Evolutionary conservation across 2,329 filamentous ascomycete species (phyloP), one percentile per base, ranked within the genome.

Genomic region (Nigrograna mackinnonii): DNA sequence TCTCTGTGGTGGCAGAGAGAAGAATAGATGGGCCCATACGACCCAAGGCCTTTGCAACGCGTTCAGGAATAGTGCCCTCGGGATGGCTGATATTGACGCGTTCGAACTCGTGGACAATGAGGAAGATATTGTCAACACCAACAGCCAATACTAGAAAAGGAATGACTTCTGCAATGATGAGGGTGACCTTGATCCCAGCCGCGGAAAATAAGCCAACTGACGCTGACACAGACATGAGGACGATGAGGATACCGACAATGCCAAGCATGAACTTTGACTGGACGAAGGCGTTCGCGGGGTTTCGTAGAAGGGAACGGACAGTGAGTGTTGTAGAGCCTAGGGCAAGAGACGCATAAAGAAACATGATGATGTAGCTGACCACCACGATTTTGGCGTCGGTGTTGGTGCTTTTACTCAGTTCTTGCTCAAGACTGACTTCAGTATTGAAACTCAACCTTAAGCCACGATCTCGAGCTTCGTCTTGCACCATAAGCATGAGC

Each of bases 321-420:
- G 86, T 89, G 43, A 95, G 76, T 5, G 87, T 91, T 0, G 89
- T 94, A 1, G 91, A 96, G 1, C 94, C 94, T 0, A 99, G 78
- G 1, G 94, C 91, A 39, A 99, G 73, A 5, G 92, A 97, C 4
- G 91, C 94, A 63, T 99, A 99, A 49, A 99, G 73, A 70, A 99
- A 99, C 94, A 99, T 99, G 74, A 96, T 89, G 50, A 97, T 79
- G 71, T 99, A 99, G 77, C 92, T 97, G 70, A 99, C 86, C 40
- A 92, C 83, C 18, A 99, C 84, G 58, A 99, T 99, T 68, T 92
- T 96, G 33, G 92, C 95, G 68, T 99, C 94, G 0, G 94, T 97
- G 68, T 99, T 99, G 37, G 91, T 96, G 26, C 91, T 95, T 72
- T 97, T 96, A 75, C 96, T 99, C 44, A 99, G 78, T 64, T 99